These are phyloP conservation scores for Lepidium sativum DNA, from an alignment of 345 rosid species.

Conservation along the genomic window DNA sequence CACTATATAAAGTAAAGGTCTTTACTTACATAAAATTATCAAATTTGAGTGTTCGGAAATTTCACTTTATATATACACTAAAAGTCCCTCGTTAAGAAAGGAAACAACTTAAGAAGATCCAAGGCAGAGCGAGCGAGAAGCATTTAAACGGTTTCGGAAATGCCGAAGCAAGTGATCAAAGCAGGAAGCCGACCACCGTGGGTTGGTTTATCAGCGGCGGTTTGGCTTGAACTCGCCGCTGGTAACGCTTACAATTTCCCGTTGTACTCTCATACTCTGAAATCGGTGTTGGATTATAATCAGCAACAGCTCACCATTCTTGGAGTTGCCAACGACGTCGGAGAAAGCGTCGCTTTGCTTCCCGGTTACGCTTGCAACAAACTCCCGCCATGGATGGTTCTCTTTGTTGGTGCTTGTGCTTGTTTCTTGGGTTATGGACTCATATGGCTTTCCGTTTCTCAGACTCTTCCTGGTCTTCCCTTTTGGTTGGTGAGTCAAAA, in stretches of 20 bases:
- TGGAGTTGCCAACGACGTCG: slow-evolving; percentile 86
- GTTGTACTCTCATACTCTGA: slow-evolving; percentile 54
- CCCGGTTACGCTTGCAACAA: slow-evolving; percentile 78
- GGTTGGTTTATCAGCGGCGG: slow-evolving; percentile 83
- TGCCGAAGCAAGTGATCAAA: slow-evolving; percentile 41
- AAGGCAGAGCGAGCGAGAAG: not conserved
- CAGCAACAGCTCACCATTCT: slow-evolving; percentile 74
- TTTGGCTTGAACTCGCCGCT: slow-evolving; percentile 64
- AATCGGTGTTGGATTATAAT: slow-evolving; percentile 59
- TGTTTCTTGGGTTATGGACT: slow-evolving; percentile 85
- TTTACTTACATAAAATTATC: not conserved
- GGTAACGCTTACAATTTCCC: slow-evolving; percentile 71
- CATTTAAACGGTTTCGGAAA: not conserved
- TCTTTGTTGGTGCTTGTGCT: slow-evolving; percentile 47
- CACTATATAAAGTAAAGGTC: not conserved
- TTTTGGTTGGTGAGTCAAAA: slow-evolving; percentile 57
- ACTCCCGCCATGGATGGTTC: slow-evolving; percentile 64
- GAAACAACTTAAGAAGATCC: not conserved
- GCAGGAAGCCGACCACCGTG: slow-evolving; percentile 80
- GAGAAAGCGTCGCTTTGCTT: slow-evolving; percentile 69
- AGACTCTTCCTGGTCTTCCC: slow-evolving; percentile 47
- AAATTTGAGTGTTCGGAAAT: not conserved
- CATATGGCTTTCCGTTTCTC: slow-evolving; percentile 64
- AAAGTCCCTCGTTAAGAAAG: not conserved
- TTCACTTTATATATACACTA: not conserved